Evolutionary conservation across 139 green algal genomes (phyloP).

Genomic region (Astrephomene gubernaculifera): DNA sequence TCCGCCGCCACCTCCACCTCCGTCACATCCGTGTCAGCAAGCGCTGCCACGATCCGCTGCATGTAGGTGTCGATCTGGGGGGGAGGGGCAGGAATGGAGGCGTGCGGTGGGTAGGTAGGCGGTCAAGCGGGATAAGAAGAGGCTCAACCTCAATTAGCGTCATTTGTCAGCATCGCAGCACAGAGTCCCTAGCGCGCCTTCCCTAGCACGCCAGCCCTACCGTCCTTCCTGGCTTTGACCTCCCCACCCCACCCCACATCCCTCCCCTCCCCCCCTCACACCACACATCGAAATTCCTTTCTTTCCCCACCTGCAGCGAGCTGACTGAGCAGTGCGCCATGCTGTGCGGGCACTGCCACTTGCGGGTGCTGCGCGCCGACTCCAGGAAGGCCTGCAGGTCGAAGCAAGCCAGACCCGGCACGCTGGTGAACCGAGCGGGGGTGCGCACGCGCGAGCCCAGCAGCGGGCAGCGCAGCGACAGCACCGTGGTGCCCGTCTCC

Average conservation of each 20-base stretch:
- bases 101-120: neutral
- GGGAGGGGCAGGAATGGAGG: neutral
- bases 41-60: slow-evolving; percentile 22
- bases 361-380: slow-evolving; percentile 77
- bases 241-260: neutral
- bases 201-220: neutral
- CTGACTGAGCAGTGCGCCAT: slow-evolving; percentile 67
- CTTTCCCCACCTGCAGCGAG: slow-evolving; percentile 66
- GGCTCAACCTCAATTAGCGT: neutral
- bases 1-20: slow-evolving; percentile 56
- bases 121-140: neutral
- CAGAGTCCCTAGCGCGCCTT: neutral
- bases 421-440: slow-evolving; percentile 61
- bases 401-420: slow-evolving; percentile 72
- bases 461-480: slow-evolving; percentile 75
- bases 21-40: slow-evolving; percentile 29
- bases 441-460: slow-evolving; percentile 61
- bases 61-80: slow-evolving; percentile 53
- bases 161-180: neutral
- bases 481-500: slow-evolving; percentile 48
- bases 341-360: slow-evolving; percentile 90
- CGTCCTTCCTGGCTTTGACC: neutral
- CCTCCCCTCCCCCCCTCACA: neutral
- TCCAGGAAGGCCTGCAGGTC: slow-evolving; percentile 88
- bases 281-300: neutral